Evolutionary conservation across 441 rosid genomes (phyloP).

Genomic region (Capsella rubella): DNA sequence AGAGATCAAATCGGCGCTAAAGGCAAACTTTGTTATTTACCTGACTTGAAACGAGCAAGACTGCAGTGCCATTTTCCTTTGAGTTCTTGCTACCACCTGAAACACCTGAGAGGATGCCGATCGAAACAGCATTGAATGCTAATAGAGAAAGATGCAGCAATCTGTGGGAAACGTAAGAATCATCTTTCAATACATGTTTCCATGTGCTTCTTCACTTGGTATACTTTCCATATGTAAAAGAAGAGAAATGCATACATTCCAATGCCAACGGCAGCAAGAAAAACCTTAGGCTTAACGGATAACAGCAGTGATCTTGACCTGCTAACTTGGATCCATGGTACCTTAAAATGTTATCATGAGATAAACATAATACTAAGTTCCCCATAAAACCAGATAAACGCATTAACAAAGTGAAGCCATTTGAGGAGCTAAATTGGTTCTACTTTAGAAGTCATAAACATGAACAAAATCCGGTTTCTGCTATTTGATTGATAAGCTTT

Average conservation of each 20-base stretch:
- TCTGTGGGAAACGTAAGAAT: slow-evolving; percentile 52
- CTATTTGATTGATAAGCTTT: not conserved
- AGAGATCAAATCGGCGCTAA: not conserved
- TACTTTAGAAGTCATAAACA: slow-evolving; percentile 10
- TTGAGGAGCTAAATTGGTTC: not conserved
- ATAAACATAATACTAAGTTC: slow-evolving; percentile 26
- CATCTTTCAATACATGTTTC: slow-evolving; percentile 16
- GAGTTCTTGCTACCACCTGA: slow-evolving; percentile 64
- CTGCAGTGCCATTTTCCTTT: slow-evolving; percentile 73
- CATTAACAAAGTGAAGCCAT: slow-evolving; percentile 13
- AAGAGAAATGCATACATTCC: slow-evolving; percentile 67
- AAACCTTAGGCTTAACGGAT: slow-evolving; percentile 75
- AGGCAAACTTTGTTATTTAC: slow-evolving; percentile 46
- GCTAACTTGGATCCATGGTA: slow-evolving; percentile 97
- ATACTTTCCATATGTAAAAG: slow-evolving; percentile 10
- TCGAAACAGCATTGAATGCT: slow-evolving; percentile 64
- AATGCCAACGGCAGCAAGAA: slow-evolving; percentile 79
- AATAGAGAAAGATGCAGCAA: slow-evolving; percentile 71
- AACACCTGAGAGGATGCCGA: slow-evolving; percentile 66
- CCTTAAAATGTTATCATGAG: slow-evolving; percentile 55
- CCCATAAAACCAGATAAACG: slow-evolving; percentile 4
- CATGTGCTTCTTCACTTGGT: slow-evolving; percentile 14
- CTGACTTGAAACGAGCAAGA: slow-evolving; percentile 88
- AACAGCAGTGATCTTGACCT: slow-evolving; percentile 85
- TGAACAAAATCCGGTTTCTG: slow-evolving; percentile 4